Evolutionary conservation across 2,329 filamentous ascomycete species (phyloP).

Genomic region (Curvularia sp.): DNA sequence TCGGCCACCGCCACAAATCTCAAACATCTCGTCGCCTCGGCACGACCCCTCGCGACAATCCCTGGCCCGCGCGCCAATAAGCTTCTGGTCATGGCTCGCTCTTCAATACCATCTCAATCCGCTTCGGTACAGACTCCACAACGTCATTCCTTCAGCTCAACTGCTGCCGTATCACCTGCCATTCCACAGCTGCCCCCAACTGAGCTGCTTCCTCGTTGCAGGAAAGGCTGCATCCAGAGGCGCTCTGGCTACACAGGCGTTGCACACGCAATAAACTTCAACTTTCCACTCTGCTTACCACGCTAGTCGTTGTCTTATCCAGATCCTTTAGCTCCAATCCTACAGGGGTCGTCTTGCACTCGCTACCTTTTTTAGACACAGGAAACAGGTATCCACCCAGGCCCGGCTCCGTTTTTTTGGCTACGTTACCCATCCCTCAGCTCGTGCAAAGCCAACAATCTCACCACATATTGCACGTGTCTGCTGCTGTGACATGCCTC

Average conservation of each 20-base stretch:
- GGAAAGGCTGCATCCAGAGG: constrained; percentile 1
- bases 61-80: constrained; percentile 21
- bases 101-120: neutral
- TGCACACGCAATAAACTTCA: constrained; percentile 11
- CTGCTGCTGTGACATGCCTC: neutral
- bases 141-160: constrained; percentile 5
- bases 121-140: neutral
- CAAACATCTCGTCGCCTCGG: neutral
- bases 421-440: neutral
- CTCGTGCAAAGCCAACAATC: neutral
- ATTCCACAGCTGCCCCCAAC: neutral
- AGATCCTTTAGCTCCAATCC: neutral
- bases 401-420: neutral
- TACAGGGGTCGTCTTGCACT: constrained; percentile 11
- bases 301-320: constrained; percentile 4
- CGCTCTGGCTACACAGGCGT: neutral
- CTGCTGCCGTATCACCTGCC: constrained; percentile 6
- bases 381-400: neutral
- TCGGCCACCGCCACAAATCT: neutral
- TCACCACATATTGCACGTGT: neutral
- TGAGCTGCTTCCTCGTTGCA: neutral
- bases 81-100: constrained; percentile 7
- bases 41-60: constrained; percentile 6
- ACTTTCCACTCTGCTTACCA: constrained; percentile 10
- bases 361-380: neutral